phyloP scores from a whole-genome alignment of 1,139 yeast species.

The Taphrina confusa region DNA sequence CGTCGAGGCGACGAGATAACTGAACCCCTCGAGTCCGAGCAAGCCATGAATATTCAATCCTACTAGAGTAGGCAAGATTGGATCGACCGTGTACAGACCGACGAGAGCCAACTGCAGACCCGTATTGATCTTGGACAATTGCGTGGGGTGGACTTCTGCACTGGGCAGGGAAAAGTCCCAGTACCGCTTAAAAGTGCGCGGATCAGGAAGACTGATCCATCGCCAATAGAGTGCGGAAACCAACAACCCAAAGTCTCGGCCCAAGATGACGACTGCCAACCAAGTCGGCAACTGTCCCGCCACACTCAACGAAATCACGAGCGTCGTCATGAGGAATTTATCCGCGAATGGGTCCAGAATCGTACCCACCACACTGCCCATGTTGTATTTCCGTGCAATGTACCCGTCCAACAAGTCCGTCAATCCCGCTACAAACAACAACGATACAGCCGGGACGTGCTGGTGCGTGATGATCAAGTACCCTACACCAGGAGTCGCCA shows the following conservation, averaged over 20 bases:
- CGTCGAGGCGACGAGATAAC: conserved; percentile 69
- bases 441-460: conserved; percentile 63
- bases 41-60: conserved; percentile 1
- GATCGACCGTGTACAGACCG: conserved; percentile 48
- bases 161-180: conserved; percentile 80
- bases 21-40: conserved; percentile 47
- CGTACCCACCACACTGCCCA: conserved; percentile 82
- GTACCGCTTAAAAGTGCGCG: conserved; percentile 69
- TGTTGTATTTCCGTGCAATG: conserved; percentile 76
- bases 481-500: conserved; percentile 81
- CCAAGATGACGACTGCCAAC: conserved; percentile 78
- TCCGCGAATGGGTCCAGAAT: conserved; percentile 96
- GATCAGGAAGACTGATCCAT: conserved; percentile 70
- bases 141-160: conserved; percentile 87
- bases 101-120: conserved; percentile 88
- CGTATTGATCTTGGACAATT: conserved; percentile 76
- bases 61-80: conserved; percentile 4
- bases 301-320: conserved; percentile 74
- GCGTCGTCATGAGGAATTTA: conserved; percentile 80
- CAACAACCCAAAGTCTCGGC: conserved; percentile 77
- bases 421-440: conserved; percentile 80
- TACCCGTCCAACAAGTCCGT: conserved; percentile 92
- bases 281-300: conserved; percentile 58
- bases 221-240: conserved; percentile 75
- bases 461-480: conserved; percentile 57